These are phyloP conservation scores for Suhomyces pyralidae DNA, from an alignment of 805 yeast species.

Conservation along the genomic window DNA sequence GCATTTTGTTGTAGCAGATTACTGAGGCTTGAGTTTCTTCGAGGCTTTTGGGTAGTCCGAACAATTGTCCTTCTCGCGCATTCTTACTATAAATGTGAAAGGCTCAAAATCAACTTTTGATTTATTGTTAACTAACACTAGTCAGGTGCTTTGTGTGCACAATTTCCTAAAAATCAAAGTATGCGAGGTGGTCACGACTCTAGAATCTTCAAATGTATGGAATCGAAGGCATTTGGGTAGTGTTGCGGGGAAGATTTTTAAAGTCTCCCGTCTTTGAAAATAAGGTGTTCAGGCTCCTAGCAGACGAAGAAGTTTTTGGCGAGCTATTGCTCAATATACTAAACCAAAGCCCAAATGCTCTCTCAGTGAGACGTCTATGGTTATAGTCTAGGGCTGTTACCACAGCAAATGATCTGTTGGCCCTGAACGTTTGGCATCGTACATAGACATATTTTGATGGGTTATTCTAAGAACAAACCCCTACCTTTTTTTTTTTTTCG, in stretches of 20 bases:
- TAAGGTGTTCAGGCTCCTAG: background rate
- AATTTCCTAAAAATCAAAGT: background rate
- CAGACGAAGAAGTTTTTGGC: background rate
- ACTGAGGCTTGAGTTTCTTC: background rate
- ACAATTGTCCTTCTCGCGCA: constrained; percentile 1
- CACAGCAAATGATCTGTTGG: background rate
- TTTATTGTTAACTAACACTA: background rate
- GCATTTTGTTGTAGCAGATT: background rate
- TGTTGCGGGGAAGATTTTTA: background rate
- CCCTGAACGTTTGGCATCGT: background rate
- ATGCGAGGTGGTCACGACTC: background rate
- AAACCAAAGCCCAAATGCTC: background rate
- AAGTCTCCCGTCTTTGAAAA: background rate
- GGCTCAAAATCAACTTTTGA: background rate
- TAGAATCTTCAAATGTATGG: background rate
- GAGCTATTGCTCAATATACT: background rate
- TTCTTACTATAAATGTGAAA: background rate
- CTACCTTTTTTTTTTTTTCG: background rate
- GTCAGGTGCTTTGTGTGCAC: background rate
- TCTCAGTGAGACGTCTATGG: background rate
- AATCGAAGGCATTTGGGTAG: background rate
- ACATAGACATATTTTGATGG: background rate
- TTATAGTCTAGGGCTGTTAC: background rate
- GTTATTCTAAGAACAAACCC: background rate
- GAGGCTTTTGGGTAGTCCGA: background rate